A percentile compares a stretch with the other conserved stretches of the same genome.
Conservation (phyloP, 148 eudicot genomes). For the Agrostemma githago region DNA sequence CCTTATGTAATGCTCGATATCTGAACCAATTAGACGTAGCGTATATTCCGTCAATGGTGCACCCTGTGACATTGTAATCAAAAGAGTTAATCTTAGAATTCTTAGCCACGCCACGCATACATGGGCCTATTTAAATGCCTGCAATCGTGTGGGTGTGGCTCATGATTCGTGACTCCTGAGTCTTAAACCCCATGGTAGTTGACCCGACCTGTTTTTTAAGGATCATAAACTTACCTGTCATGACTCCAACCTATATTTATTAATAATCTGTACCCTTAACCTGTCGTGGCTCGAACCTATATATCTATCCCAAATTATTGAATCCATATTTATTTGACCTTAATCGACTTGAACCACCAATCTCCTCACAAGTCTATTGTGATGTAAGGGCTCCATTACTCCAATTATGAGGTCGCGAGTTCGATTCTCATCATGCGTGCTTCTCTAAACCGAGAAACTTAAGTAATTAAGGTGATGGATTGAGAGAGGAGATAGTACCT, state of each 20-base stretch:
- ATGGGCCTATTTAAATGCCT: not conserved
- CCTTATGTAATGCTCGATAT: slow-evolving; percentile 87
- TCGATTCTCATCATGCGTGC: too few relatives aligned
- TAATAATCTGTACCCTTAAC: too few relatives aligned
- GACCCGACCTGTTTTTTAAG: not conserved
- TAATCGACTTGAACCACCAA: not conserved
- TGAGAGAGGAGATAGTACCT: slow-evolving; percentile 41
- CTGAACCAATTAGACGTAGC: slow-evolving; percentile 83
- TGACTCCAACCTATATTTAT: not conserved
- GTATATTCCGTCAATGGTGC: slow-evolving; percentile 89
- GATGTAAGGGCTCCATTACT: not conserved
- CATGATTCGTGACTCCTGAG: not conserved
- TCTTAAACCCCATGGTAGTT: not conserved
- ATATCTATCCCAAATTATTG: too few relatives aligned
- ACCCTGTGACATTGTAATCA: slow-evolving; percentile 44
- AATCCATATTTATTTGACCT: too few relatives aligned
- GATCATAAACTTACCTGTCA: not conserved
- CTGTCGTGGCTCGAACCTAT: too few relatives aligned
- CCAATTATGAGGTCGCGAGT: too few relatives aligned
- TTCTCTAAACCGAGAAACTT: too few relatives aligned
- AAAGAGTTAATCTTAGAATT: slow-evolving; percentile 10
- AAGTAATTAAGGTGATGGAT: not conserved
- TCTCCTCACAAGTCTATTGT: not conserved
- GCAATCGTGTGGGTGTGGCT: too few relatives aligned
- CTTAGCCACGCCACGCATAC: not conserved